Evolutionary conservation across 2,329 filamentous ascomycete genomes (phyloP), one percentile per base, ranked within the genome.

Genomic region (Cordyceps militaris): DNA sequence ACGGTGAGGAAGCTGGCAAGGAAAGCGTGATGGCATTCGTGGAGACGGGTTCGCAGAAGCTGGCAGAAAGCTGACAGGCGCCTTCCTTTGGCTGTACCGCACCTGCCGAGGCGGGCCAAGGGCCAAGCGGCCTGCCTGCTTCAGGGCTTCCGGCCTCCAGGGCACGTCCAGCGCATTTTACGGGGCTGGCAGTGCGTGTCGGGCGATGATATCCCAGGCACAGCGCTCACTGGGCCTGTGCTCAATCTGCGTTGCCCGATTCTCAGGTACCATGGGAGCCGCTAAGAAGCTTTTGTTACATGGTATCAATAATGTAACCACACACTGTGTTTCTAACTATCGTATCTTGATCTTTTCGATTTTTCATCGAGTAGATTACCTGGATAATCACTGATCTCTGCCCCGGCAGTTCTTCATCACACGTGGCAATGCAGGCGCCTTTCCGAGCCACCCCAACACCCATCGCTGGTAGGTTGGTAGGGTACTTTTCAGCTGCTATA

Each of bases 21-120:
- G 40, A 64, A 63, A 30, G 65, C 59, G 57, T 38, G 58, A 47
- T 62, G 66, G 66, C 28, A 16, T 16, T n/a, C 44, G 51, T 42
- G 30, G 57, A 57, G 62, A 48, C 60, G 47, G 66, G 60, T 28
- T 14, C 21, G 44, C 11, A 14, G 47, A 52, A 46, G 40, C 50
- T 24, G 28, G 19, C 28, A 53, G 50, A 42, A 40, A 36, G 40
- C 4, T 21, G 48, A 8, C 24, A 32, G 8, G 26, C 13, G 23
- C 11, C 32, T 36, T 4, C 32, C 16, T 10, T n/a, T n/a, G n/a
- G n/a, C 30, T 32, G 30, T 32, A 6, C 30, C 6, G 30, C 6
- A 6, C 30, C 30, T 6, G 30, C 30, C 30, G 11, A 32, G 30
- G 30, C 30, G 30, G 30, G 34, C 8, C 8, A 36, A 16, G 8